These are phyloP conservation scores for Peronospora destructor DNA, from an alignment of 352 stramenopile species.

Conservation along the genomic window DNA sequence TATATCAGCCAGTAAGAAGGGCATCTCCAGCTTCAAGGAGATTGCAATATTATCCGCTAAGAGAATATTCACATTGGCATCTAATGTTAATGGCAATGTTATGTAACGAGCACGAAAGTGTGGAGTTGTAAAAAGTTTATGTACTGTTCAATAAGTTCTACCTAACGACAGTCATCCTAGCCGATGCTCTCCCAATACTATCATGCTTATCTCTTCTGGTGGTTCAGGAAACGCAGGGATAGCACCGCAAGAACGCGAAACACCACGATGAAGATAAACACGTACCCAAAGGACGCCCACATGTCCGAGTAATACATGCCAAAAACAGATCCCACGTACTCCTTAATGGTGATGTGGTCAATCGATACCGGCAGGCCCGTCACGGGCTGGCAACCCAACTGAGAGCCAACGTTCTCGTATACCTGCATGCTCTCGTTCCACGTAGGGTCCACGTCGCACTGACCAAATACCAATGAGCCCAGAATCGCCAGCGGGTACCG, in stretches of 20 bases:
- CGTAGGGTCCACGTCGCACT: slow-evolving; percentile 22
- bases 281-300: slow-evolving; percentile 29
- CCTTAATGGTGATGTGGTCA: slow-evolving; percentile 7
- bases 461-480: slow-evolving; percentile 19
- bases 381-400: slow-evolving; percentile 17
- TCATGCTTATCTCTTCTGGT: slow-evolving; percentile 1
- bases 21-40: too few relatives aligned
- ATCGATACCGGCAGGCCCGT: slow-evolving; percentile 15
- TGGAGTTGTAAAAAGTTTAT: too few relatives aligned
- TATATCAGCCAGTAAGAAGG: too few relatives aligned
- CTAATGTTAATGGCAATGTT: too few relatives aligned
- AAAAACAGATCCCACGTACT: slow-evolving; percentile 20
- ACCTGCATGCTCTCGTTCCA: slow-evolving; percentile 15
- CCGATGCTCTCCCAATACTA: background rate
- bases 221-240: slow-evolving; percentile 1
- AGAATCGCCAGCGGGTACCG: slow-evolving; percentile 24
- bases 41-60: too few relatives aligned
- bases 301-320: slow-evolving; percentile 24
- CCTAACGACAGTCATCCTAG: too few relatives aligned
- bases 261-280: slow-evolving; percentile 11
- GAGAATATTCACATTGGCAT: too few relatives aligned
- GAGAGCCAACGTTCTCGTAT: slow-evolving; percentile 19
- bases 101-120: too few relatives aligned
- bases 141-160: too few relatives aligned
- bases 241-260: slow-evolving; percentile 1